These are phyloP conservation scores for Penicillium arizonense DNA, from an alignment of 495 filamentous ascomycete genomes.

Conservation along the genomic window DNA sequence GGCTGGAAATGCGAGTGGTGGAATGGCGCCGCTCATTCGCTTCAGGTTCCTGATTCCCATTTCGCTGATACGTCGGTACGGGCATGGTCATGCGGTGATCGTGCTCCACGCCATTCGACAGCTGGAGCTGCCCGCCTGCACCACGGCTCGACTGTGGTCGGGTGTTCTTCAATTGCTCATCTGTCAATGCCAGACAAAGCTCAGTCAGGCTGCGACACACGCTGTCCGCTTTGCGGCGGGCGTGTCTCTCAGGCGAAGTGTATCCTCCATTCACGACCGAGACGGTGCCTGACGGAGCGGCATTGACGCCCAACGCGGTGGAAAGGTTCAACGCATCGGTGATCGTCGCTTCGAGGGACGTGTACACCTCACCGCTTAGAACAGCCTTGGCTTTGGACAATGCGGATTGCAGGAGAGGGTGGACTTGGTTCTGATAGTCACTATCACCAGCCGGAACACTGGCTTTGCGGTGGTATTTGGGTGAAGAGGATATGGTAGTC, in stretches of 20 bases:
- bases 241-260: slow-evolving; percentile 69
- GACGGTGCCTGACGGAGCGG: slow-evolving; percentile 62
- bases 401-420: slow-evolving; percentile 79
- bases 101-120: slow-evolving; percentile 29
- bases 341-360: slow-evolving; percentile 76
- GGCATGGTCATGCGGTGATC: slow-evolving; percentile 26
- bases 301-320: slow-evolving; percentile 66
- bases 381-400: slow-evolving; percentile 70
- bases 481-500: slow-evolving; percentile 87
- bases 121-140: slow-evolving; percentile 18
- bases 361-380: slow-evolving; percentile 69
- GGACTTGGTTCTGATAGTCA: slow-evolving; percentile 48
- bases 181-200: slow-evolving; percentile 81
- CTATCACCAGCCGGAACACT: slow-evolving; percentile 51
- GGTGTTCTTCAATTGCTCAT: slow-evolving; percentile 32
- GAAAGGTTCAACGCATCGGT: slow-evolving; percentile 77
- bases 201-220: slow-evolving; percentile 92
- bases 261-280: slow-evolving; percentile 50
- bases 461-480: slow-evolving; percentile 59
- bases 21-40: slow-evolving; percentile 32
- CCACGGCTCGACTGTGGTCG: slow-evolving; percentile 29
- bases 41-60: slow-evolving; percentile 45
- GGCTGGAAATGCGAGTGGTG: slow-evolving; percentile 64
- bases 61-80: slow-evolving; percentile 33
- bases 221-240: slow-evolving; percentile 87